Conservation (phyloP, 306 rosid genomes). For the Castanea sativa region DNA sequence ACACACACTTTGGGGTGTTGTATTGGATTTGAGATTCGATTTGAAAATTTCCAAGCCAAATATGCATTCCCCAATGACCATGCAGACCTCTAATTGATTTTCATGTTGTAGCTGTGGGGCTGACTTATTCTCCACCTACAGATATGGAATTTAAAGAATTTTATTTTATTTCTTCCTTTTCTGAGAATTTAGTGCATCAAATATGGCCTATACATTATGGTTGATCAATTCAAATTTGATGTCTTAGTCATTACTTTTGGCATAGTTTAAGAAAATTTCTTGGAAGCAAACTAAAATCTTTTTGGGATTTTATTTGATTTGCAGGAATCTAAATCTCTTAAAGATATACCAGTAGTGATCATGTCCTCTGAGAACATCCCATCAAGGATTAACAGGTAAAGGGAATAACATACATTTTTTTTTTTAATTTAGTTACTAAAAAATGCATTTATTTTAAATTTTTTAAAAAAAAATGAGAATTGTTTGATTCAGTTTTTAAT, state of each 20-base stretch:
- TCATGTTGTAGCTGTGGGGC: no score
- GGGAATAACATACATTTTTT: conserved; percentile 2
- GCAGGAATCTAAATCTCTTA: conserved; percentile 77
- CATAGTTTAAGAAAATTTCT: no score
- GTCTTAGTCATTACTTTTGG: no score
- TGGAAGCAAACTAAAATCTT: background rate
- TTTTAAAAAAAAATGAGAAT: background rate
- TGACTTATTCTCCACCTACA: no score
- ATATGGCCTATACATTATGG: no score
- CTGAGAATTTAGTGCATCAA: no score
- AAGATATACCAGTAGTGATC: conserved; percentile 86
- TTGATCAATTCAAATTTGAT: no score
- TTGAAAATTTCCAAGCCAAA: no score
- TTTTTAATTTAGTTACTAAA: background rate
- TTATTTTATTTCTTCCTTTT: background rate
- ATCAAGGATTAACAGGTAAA: conserved; percentile 75
- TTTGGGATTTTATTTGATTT: conserved; percentile 20
- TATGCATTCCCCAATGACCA: no score
- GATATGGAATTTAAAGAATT: background rate
- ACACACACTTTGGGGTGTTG: no score
- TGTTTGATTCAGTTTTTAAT: conserved; percentile 11
- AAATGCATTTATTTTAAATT: background rate
- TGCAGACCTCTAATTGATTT: no score
- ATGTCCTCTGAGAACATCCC: conserved; percentile 94
- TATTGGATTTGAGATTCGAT: no score